These are phyloP conservation scores for Austroboletus eburneus DNA, from an alignment of 768 basidiomycete genomes.

Conservation along the genomic window DNA sequence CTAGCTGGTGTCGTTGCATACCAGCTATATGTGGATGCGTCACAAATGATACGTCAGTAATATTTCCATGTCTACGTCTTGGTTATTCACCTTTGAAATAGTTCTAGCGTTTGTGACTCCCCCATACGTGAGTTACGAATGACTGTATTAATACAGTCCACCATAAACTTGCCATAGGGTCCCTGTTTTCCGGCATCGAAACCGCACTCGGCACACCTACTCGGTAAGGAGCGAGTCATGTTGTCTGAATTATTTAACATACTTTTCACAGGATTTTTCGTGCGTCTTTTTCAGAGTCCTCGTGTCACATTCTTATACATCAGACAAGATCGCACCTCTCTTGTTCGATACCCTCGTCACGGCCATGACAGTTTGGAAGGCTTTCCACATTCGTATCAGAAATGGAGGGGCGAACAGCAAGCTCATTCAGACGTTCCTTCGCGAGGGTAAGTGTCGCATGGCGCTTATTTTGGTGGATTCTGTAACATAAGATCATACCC, in stretches of 20 bases:
- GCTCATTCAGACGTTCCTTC: slow-evolving; percentile 79
- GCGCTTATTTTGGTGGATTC: neutral
- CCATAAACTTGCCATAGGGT: slow-evolving; percentile 41
- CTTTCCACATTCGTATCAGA: slow-evolving; percentile 68
- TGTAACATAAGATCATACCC: slow-evolving; percentile 1
- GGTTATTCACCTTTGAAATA: slow-evolving; percentile 24
- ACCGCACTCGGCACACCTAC: slow-evolving; percentile 77
- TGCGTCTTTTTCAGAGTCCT: slow-evolving; percentile 31
- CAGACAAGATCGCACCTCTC: slow-evolving; percentile 69
- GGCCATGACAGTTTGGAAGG: slow-evolving; percentile 76
- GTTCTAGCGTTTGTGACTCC: slow-evolving; percentile 65
- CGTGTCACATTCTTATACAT: slow-evolving; percentile 4
- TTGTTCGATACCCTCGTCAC: slow-evolving; percentile 80
- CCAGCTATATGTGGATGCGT: slow-evolving; percentile 75
- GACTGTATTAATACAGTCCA: neutral
- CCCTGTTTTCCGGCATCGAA: slow-evolving; percentile 81
- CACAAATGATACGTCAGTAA: slow-evolving; percentile 68
- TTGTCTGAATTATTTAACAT: slow-evolving; percentile 5
- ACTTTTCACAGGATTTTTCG: slow-evolving; percentile 47
- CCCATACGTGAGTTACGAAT: slow-evolving; percentile 45
- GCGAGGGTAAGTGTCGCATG: slow-evolving; percentile 52
- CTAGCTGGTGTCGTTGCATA: slow-evolving; percentile 74
- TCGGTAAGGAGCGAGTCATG: slow-evolving; percentile 44
- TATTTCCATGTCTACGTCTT: neutral
- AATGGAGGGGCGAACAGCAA: slow-evolving; percentile 75